Base-by-base conservation (phyloP, 495 filamentous ascomycete species). In the Terfezia boudieri region DNA sequence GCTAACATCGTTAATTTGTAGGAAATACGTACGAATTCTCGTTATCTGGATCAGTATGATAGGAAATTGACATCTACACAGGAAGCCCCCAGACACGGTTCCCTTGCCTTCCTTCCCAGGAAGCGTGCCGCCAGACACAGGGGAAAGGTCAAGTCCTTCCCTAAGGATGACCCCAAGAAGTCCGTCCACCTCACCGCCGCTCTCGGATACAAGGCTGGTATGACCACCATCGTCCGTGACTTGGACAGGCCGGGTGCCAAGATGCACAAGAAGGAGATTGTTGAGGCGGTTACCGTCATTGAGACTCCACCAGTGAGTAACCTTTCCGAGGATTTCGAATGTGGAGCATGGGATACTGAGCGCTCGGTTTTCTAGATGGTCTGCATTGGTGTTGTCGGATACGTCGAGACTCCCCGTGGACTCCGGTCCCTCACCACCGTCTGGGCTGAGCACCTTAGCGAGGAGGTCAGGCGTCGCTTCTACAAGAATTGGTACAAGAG, bases 401-500 rank as follows among this genome's bases (percentile, higher is more conserved):
- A 99, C 78, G 94, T 99, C 70, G 92, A 99, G 77, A 99, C 92
- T 70, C 92, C 92, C 72, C 92, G 92, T 66, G 92, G 92, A 77
- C 88, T 96, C 66, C 92, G 92, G 67, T 96, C 92, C 56, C 86
- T 99, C 70, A 94, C 88, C 68, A 99, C 92, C 68, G 83, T 99
- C 71, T 99, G 92, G 92, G 90, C 90, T 68, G 88, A 95, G 78
- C 92, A 99, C 73, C 71, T 99, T 69, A 82, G 82, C 73, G 92
- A 99, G 71, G 92, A 95, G 76, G 71, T 99, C 72, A 94, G 92
- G 78, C 83, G 92, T 61, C 87, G 92, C 69, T 99, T 99, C 85
- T 99, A 99, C 83, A 99, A 99, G 86, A 99, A 99, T 80, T 99
- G 92, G 92, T 99, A 99, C 84, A 93, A 92, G 78, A 83, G 78